Evolutionary conservation across 2,329 filamentous ascomycete species (phyloP).

Genomic region (Neopestalotiopsis clavispora): DNA sequence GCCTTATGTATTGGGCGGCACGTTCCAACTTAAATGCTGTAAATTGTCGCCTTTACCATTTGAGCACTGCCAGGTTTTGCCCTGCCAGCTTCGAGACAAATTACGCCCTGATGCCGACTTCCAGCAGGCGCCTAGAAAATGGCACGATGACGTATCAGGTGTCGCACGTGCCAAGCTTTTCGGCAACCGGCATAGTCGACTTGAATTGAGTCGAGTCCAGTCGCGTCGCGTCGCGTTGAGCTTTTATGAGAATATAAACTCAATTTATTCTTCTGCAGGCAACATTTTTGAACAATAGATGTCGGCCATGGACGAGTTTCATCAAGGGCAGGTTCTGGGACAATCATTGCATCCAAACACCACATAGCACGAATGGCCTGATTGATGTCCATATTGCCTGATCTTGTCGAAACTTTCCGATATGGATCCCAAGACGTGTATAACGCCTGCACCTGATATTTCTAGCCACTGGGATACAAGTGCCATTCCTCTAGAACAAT

Average conservation of each 20-base stretch:
- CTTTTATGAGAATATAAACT: background rate
- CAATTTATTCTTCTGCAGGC: background rate
- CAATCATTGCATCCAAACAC: too few relatives aligned
- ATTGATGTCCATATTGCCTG: too few relatives aligned
- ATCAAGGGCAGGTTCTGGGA: too few relatives aligned
- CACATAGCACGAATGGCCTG: too few relatives aligned
- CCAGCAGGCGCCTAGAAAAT: constrained; percentile 1
- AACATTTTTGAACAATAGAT: too few relatives aligned
- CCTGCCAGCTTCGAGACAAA: constrained; percentile 2
- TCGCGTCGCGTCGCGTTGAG: background rate
- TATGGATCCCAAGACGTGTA: too few relatives aligned
- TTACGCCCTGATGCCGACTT: background rate
- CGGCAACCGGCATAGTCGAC: constrained; percentile 10
- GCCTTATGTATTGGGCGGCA: background rate
- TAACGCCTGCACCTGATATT: too few relatives aligned
- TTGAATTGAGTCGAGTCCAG: background rate
- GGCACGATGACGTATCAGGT: constrained; percentile 9
- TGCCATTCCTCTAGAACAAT: too few relatives aligned
- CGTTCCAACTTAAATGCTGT: background rate
- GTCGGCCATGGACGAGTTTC: too few relatives aligned
- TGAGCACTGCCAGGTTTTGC: constrained; percentile 3
- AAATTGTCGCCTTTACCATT: background rate
- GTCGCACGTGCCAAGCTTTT: constrained; percentile 11
- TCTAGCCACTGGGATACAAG: too few relatives aligned
- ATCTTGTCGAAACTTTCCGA: too few relatives aligned